Percentiles rank a stretch among this genome's conserved stretches.
Conservation (phyloP, 495 filamentous ascomycete species). For the Hypoxylon cercidicola region DNA sequence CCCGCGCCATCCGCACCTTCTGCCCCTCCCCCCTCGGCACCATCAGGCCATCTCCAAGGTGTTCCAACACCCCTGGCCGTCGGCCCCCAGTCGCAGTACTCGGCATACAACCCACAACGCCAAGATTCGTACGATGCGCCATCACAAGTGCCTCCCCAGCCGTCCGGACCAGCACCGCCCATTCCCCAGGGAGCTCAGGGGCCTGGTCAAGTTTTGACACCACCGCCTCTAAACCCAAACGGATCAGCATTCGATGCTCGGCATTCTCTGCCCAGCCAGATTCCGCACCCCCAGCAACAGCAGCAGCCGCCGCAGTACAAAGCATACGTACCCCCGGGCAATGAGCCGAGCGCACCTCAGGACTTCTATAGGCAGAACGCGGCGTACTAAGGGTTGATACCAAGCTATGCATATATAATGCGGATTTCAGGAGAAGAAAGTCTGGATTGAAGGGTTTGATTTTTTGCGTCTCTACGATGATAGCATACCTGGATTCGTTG, state of each 20-base stretch:
- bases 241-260: constrained; percentile 54
- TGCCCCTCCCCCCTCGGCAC: constrained; percentile 34
- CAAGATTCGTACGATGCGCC: constrained; percentile 47
- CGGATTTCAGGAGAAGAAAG: not conserved
- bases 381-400: constrained; percentile 31
- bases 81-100: constrained; percentile 51
- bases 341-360: constrained; percentile 49
- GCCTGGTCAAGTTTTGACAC: constrained; percentile 55
- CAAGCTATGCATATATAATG: constrained; percentile 1
- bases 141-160: constrained; percentile 57
- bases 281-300: constrained; percentile 14
- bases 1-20: constrained; percentile 37
- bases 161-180: constrained; percentile 49
- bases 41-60: constrained; percentile 42
- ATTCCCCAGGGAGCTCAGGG: constrained; percentile 56
- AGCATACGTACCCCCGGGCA: constrained; percentile 50
- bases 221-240: constrained; percentile 51
- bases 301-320: constrained; percentile 52
- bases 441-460: not conserved
- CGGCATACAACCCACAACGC: constrained; percentile 57
- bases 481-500: constrained; percentile 6
- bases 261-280: constrained; percentile 55
- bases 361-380: constrained; percentile 52
- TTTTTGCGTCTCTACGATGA: not conserved
- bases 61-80: constrained; percentile 42